These are phyloP conservation scores for Mycosphaerella sp. DNA, from an alignment of 2,329 filamentous ascomycete genomes.

Conservation along the genomic window DNA sequence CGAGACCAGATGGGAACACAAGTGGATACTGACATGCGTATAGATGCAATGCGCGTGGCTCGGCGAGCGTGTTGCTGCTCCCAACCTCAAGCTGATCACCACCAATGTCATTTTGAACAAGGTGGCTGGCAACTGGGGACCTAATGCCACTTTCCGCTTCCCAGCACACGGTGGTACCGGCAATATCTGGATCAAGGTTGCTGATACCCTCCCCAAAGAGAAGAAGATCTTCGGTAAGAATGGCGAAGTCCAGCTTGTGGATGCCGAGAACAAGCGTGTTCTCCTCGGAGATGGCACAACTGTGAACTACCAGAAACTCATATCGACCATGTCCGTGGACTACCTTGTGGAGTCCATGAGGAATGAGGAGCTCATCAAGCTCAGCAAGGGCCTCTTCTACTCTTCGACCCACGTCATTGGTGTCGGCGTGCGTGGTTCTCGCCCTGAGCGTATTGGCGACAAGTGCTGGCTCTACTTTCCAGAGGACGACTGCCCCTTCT, in stretches of 20 bases:
- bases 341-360: constrained; percentile 79
- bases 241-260: constrained; percentile 77
- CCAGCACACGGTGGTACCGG: constrained; percentile 91
- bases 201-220: constrained; percentile 83
- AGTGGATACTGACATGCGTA: constrained; percentile 3
- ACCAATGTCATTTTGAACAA: constrained; percentile 95
- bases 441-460: constrained; percentile 94
- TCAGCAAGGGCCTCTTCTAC: constrained; percentile 92
- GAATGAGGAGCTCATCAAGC: constrained; percentile 71
- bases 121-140: constrained; percentile 94
- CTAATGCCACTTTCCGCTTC: constrained; percentile 98
- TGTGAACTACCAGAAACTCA: constrained; percentile 82
- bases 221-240: constrained; percentile 86
- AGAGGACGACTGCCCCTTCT: constrained; percentile 97
- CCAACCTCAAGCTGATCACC: constrained; percentile 88
- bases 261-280: constrained; percentile 78
- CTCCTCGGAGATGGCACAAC: constrained; percentile 78
- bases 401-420: constrained; percentile 96
- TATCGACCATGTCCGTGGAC: constrained; percentile 96
- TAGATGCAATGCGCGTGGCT: constrained; percentile 99
- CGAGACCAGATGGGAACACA: not conserved
- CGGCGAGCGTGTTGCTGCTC: constrained; percentile 94
- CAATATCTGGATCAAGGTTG: constrained; percentile 98
- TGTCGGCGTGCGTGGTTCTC: constrained; percentile 83
- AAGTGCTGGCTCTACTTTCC: constrained; percentile 99